phyloP scores from a whole-genome alignment of 1,284 basidiomycete species.

The Sphaerobolus stellatus region DNA sequence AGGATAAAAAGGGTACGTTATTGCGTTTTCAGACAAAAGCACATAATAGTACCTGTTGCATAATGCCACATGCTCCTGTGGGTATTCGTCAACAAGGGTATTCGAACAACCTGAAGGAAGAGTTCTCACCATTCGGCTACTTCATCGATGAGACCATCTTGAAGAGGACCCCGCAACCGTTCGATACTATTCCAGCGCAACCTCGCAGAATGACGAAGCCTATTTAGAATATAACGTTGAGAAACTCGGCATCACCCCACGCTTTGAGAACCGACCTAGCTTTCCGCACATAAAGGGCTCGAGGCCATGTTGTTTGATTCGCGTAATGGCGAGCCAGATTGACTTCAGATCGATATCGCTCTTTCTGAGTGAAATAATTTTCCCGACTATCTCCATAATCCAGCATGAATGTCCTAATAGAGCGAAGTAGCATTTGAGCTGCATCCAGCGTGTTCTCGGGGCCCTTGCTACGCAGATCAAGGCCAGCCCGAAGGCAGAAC shows the following conservation, averaged over 20 bases:
- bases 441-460: slow-evolving; percentile 89
- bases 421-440: slow-evolving; percentile 65
- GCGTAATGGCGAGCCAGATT: slow-evolving; percentile 64
- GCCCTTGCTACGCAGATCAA: slow-evolving; percentile 64
- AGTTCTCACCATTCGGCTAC: slow-evolving; percentile 70
- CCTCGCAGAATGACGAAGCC: slow-evolving; percentile 66
- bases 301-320: slow-evolving; percentile 70
- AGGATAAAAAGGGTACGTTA: too few species aligned
- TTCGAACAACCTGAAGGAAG: not conserved
- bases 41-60: slow-evolving; percentile 47
- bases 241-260: not conserved
- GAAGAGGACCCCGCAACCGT: slow-evolving; percentile 65
- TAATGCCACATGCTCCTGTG: slow-evolving; percentile 67
- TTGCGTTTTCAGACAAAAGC: too few species aligned
- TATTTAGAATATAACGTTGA: slow-evolving; percentile 22
- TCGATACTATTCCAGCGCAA: slow-evolving; percentile 72
- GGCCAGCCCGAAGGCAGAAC: slow-evolving; percentile 72
- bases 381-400: slow-evolving; percentile 72
- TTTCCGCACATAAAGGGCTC: slow-evolving; percentile 62
- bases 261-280: slow-evolving; percentile 47
- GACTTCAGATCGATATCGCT: slow-evolving; percentile 60
- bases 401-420: slow-evolving; percentile 63
- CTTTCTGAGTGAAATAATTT: slow-evolving; percentile 60
- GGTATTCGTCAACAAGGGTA: not conserved
- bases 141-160: slow-evolving; percentile 79